Base-by-base conservation (phyloP, 768 basidiomycete genomes). In the Tricholoma hemisulphureum region DNA sequence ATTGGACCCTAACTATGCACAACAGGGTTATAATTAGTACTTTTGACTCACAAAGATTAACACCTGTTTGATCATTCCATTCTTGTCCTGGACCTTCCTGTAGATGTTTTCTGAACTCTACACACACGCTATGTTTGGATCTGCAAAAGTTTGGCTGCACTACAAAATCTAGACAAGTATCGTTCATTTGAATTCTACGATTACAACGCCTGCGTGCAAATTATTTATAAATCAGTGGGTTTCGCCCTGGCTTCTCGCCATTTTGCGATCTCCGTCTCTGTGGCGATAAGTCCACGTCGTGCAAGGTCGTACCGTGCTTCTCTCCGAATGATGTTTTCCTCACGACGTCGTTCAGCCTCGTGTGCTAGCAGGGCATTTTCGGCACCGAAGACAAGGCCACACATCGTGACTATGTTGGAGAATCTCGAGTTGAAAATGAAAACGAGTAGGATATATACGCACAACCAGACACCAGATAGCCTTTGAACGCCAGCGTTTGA, bases 401-500 rank as follows among this genome's bases (percentile, higher is more conserved):
- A 80, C 21, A 86, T 80, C 41, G 85, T 86, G 81, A 76, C 75
- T 80, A 31, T 21, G 26, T 53, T 43, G 14, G 32, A 45, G 8
- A 29, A 39, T 48, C 18, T 43, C 45, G 13, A 51, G 10, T 43
- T 21, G 35, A 31, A 43, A 13, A 18, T 18, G 53, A 41, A 37
- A 57, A 32, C 75, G 21, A 24, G 29, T 41, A 46, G 56, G 58
- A 45, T 26, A 49, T 28, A 26, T 49, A 77, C 84, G 63, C 65
- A 92, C 91, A 85, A 56, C 83, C 80, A 28, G 85, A 84, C 6
- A 92, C 81, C 4, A 94, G 72, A 68, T 91, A 94, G 1, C 80
- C 84, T 70, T 95, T 95, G 77, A 93, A 84, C 3, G 89, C 83
- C 18, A 91, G 77, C 0, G 90, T 89, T 70, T 93, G 92, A 20